Percentiles rank a stretch among this genome's conserved stretches.
Evolutionary conservation across 345 rosid genomes (phyloP).

Genomic region (Gossypium thurberi): DNA sequence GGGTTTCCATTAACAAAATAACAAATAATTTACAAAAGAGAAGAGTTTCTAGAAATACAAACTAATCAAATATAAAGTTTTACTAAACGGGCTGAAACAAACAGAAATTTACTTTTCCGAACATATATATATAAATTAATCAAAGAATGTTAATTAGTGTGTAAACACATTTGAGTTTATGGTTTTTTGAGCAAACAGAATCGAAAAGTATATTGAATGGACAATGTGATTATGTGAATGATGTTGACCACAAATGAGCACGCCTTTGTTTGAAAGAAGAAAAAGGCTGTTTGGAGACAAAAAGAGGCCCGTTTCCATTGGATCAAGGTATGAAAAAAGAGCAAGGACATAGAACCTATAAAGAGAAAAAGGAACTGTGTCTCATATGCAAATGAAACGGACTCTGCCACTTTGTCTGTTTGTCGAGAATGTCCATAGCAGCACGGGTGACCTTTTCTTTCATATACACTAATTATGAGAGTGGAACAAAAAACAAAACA

Average conservation of each 20-base stretch:
- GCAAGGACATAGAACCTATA: slow-evolving; percentile 3
- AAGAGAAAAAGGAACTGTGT: slow-evolving; percentile 12
- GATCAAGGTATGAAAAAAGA: slow-evolving; percentile 29
- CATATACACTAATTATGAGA: not conserved
- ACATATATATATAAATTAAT: not conserved
- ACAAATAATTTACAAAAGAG: not conserved
- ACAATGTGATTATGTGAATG: slow-evolving; percentile 15
- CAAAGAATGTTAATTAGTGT: not conserved
- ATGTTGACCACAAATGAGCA: slow-evolving; percentile 34
- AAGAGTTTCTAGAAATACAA: slow-evolving; percentile 9
- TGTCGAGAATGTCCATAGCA: slow-evolving; percentile 37
- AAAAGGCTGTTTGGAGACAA: not conserved
- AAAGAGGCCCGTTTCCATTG: slow-evolving; percentile 18
- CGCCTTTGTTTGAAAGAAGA: slow-evolving; percentile 28
- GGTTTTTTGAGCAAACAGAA: not conserved
- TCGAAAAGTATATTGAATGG: not conserved
- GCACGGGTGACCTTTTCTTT: slow-evolving; percentile 25
- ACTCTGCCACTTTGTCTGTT: slow-evolving; percentile 39
- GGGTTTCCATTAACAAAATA: slow-evolving; percentile 21
- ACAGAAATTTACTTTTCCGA: slow-evolving; percentile 24
- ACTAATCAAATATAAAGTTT: not conserved
- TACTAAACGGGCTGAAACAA: slow-evolving; percentile 13
- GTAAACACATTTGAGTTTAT: slow-evolving; percentile 11
- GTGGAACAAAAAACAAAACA: not conserved
- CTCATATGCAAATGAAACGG: slow-evolving; percentile 25